Conservation (phyloP, 768 basidiomycete species). For the Cyclocybe aegerita region DNA sequence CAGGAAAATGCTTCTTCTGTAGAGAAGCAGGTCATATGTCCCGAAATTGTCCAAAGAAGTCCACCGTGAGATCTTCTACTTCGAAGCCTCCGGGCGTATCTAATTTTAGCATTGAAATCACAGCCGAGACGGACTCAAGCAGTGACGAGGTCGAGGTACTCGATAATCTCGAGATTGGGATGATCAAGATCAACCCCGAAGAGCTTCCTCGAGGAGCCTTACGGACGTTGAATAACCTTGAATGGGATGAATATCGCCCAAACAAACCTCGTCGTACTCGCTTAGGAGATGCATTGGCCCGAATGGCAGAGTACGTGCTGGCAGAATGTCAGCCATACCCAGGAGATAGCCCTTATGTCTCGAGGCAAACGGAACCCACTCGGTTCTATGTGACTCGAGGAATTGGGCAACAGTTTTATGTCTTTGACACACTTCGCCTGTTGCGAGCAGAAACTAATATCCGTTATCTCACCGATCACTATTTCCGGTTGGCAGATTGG, state of each 20-base stretch:
- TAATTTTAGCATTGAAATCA: conserved; percentile 6
- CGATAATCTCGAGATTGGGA: conserved; percentile 5
- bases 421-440: conserved; percentile 2
- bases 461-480: not conserved
- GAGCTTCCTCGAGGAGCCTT: not conserved
- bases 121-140: not conserved
- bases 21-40: conserved; percentile 24
- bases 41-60: conserved; percentile 26
- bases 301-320: not conserved
- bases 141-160: conserved; percentile 11
- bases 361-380: not conserved
- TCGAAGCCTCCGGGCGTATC: conserved; percentile 14
- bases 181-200: not conserved
- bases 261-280: not conserved
- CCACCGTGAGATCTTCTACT: conserved; percentile 6
- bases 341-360: conserved; percentile 5
- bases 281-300: conserved; percentile 4
- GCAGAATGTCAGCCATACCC: conserved; percentile 12
- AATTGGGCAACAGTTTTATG: not conserved
- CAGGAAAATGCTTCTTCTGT: conserved; percentile 28
- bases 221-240: not conserved
- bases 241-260: not conserved
- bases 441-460: not conserved
- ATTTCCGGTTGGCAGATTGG: conserved; percentile 4
- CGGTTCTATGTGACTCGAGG: conserved; percentile 1